A percentile compares a stretch with the other conserved stretches of the same genome.
phyloP scores from a whole-genome alignment of 441 rosid species.

The Kokia cookei region DNA sequence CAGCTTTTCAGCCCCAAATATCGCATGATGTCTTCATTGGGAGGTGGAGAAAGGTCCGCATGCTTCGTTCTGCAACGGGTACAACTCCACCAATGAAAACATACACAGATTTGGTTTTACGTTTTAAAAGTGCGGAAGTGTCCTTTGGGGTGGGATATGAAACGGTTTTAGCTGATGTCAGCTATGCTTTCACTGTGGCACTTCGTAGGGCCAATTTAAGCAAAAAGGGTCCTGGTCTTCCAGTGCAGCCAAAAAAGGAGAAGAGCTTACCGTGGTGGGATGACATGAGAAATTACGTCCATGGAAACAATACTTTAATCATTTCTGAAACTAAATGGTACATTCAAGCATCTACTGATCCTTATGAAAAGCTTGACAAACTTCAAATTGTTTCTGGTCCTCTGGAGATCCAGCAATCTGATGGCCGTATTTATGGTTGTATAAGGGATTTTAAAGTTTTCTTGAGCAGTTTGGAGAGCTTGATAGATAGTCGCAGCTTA shows the following conservation, averaged over 20 bases:
- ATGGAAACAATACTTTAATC: conserved; percentile 61
- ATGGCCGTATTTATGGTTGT: conserved; percentile 67
- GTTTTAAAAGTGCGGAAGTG: conserved; percentile 71
- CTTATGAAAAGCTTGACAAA: conserved; percentile 90
- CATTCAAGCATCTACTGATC: conserved; percentile 89
- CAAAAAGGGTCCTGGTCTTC: conserved; percentile 51
- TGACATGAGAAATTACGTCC: conserved; percentile 93
- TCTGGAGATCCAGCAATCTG: conserved; percentile 92
- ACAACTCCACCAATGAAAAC: conserved; percentile 98
- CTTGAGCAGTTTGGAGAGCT: conserved; percentile 87
- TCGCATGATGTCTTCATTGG: conserved; percentile 89
- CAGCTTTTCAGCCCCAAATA: conserved; percentile 93
- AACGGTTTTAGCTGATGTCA: conserved; percentile 90
- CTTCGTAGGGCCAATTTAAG: conserved; percentile 98
- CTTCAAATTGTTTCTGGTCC: conserved; percentile 63
- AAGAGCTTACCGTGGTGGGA: conserved; percentile 99
- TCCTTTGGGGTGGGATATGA: conserved; percentile 98
- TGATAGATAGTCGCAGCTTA: conserved; percentile 58
- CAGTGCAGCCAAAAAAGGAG: conserved; percentile 72
- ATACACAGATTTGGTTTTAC: conserved; percentile 69
- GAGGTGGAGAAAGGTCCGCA: conserved; percentile 92
- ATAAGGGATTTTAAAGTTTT: conserved; percentile 75
- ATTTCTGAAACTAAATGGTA: conserved; percentile 73
- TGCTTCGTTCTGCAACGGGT: conserved; percentile 97
- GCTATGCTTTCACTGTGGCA: conserved; percentile 97